A percentile compares a stretch with the other conserved stretches of the same genome.
phyloP scores from a whole-genome alignment of 176 grass and related monocot genomes.

The Triticum dicoccoides region DNA sequence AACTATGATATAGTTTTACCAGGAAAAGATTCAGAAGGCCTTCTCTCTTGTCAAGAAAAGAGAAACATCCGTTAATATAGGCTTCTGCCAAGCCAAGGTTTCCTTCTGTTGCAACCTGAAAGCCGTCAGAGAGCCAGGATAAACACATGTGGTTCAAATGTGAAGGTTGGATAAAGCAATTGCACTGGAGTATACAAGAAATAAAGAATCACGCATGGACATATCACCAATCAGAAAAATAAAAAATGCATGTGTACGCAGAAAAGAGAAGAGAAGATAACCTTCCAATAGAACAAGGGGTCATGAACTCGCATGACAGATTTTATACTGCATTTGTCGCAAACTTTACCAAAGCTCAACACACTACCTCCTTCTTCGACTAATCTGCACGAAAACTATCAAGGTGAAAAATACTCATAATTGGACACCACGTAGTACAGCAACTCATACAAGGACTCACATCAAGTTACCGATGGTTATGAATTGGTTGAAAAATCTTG shows the following conservation, averaged over 20 bases:
- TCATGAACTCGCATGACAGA: conserved; percentile 49
- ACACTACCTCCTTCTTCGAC: conserved; percentile 59
- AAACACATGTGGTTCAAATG: not conserved
- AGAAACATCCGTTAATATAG: conserved; percentile 69
- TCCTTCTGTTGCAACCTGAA: conserved; percentile 54
- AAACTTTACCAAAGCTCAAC: conserved; percentile 42
- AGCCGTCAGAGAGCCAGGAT: no score
- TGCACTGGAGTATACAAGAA: no score
- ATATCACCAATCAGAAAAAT: no score
- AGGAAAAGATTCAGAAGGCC: not conserved
- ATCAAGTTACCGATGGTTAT: conserved; percentile 59
- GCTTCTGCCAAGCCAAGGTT: conserved; percentile 21
- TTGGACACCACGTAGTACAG: no score
- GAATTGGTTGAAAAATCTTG: conserved; percentile 65
- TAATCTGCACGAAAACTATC: conserved; percentile 20
- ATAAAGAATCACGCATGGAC: no score
- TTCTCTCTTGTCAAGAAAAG: conserved; percentile 63
- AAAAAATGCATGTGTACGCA: not conserved
- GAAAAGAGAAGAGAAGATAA: not conserved
- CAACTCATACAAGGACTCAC: conserved; percentile 36
- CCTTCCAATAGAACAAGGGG: conserved; percentile 70
- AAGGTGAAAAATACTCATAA: not conserved
- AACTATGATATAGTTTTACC: not conserved
- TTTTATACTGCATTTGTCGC: conserved; percentile 30
- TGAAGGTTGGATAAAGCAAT: not conserved